phyloP scores from a whole-genome alignment of 805 yeast species.

The Maudiozyma pseudohumilis region DNA sequence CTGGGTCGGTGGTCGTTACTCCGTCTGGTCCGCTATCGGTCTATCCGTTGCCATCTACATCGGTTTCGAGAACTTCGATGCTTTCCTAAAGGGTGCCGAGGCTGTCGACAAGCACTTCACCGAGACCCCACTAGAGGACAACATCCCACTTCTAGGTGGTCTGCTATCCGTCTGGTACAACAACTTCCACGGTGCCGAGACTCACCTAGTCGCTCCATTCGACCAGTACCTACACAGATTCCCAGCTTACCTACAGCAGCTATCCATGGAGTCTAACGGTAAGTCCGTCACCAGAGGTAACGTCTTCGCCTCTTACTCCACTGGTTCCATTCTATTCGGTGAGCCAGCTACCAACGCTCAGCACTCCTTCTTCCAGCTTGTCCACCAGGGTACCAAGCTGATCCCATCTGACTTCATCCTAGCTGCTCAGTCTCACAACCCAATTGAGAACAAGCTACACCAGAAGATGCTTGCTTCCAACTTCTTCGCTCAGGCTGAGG shows the following conservation, averaged over 20 bases:
- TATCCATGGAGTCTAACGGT: constrained; percentile 98
- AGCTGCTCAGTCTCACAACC: constrained; percentile 97
- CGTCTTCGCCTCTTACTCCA: constrained; percentile 84
- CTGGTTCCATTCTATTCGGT: constrained; percentile 92
- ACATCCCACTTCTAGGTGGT: constrained; percentile 92
- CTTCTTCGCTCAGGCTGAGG: constrained; percentile 97
- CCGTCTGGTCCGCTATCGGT: constrained; percentile 99
- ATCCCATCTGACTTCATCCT: constrained; percentile 95
- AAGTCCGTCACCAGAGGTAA: constrained; percentile 92
- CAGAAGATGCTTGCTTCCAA: constrained; percentile 98
- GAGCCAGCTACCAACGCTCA: constrained; percentile 99
- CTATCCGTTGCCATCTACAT: constrained; percentile 89
- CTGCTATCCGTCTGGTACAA: constrained; percentile 95
- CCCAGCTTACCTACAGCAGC: constrained; percentile 98
- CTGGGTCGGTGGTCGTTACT: constrained; percentile 99
- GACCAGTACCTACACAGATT: constrained; percentile 98
- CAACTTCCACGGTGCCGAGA: constrained; percentile 96
- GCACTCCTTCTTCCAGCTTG: constrained; percentile 98
- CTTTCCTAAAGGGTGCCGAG: constrained; percentile 93
- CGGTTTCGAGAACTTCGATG: constrained; percentile 89
- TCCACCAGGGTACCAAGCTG: constrained; percentile 96
- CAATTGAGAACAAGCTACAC: constrained; percentile 86
- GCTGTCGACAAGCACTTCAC: constrained; percentile 89
- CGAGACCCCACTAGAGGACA: constrained; percentile 74
- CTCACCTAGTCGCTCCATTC: constrained; percentile 96